phyloP scores from a whole-genome alignment of 306 rosid genomes.

The Acacia melanoxylon region DNA sequence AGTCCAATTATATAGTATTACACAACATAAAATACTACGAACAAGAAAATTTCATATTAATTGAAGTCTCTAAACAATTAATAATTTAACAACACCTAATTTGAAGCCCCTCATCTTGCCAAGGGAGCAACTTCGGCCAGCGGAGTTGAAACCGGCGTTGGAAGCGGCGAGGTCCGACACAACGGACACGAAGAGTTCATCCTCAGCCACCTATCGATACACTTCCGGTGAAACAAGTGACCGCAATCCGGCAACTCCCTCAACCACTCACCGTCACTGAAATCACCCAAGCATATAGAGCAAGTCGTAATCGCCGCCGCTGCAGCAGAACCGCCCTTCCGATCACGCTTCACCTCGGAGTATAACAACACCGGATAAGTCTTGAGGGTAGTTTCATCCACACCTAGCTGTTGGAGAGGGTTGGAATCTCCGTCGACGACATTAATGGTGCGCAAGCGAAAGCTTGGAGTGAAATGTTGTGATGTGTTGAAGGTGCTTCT shows the following conservation, averaged over 20 bases:
- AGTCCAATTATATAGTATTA: too few relatives aligned
- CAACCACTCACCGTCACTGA: conserved; percentile 36
- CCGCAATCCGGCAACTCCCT: conserved; percentile 47
- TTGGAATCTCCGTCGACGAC: not conserved
- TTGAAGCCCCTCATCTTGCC: not conserved
- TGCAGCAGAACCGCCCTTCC: not conserved
- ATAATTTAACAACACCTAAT: not conserved
- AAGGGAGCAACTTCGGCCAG: conserved; percentile 36
- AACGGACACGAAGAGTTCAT: conserved; percentile 41
- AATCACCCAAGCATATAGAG: conserved; percentile 57
- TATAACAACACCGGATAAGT: conserved; percentile 38
- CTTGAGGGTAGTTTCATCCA: conserved; percentile 22
- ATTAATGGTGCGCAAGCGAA: not conserved
- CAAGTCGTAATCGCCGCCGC: conserved; percentile 20
- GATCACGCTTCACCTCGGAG: conserved; percentile 34
- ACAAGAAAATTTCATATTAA: too few relatives aligned
- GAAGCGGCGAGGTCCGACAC: conserved; percentile 42
- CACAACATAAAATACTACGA: not conserved
- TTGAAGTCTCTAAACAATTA: not conserved
- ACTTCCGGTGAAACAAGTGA: conserved; percentile 46
- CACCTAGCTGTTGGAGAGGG: not conserved
- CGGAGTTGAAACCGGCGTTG: conserved; percentile 34
- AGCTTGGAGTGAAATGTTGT: not conserved
- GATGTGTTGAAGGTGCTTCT: not conserved
- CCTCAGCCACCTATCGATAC: conserved; percentile 46